A percentile compares a stretch with the other conserved stretches of the same genome.
These are phyloP conservation scores for Massariosphaeria phaeospora DNA, from an alignment of 495 filamentous ascomycete species.

Conservation along the genomic window DNA sequence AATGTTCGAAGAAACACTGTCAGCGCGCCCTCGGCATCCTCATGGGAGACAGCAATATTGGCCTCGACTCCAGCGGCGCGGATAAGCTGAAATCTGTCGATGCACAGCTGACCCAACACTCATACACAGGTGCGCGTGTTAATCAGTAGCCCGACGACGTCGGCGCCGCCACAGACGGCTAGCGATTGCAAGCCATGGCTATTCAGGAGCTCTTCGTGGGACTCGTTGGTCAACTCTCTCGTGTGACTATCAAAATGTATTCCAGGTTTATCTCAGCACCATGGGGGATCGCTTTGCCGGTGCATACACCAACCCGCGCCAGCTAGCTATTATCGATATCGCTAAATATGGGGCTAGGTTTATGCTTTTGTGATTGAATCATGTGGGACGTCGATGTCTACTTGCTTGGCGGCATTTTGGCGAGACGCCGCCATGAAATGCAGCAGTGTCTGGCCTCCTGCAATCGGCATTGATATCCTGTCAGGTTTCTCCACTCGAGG, in stretches of 20 bases:
- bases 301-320: slow-evolving; percentile 3
- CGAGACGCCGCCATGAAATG: slow-evolving; percentile 28
- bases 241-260: slow-evolving; percentile 10
- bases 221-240: background rate
- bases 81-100: slow-evolving; percentile 8
- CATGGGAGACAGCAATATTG: slow-evolving; percentile 6
- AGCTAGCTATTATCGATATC: slow-evolving; percentile 2
- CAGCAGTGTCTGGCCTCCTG: slow-evolving; percentile 8
- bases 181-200: slow-evolving; percentile 1
- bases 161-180: slow-evolving; percentile 14
- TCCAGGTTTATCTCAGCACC: slow-evolving; percentile 13
- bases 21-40: slow-evolving; percentile 19
- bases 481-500: no score
- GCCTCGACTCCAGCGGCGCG: slow-evolving; percentile 5
- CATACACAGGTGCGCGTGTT: slow-evolving; percentile 23
- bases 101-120: slow-evolving; percentile 27
- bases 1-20: slow-evolving; percentile 26
- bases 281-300: background rate
- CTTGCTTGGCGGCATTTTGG: slow-evolving; percentile 24
- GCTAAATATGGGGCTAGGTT: slow-evolving; percentile 1
- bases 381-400: slow-evolving; percentile 25
- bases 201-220: no score
- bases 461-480: slow-evolving; percentile 25
- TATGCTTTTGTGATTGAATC: slow-evolving; percentile 27
- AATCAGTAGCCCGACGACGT: slow-evolving; percentile 14